A percentile compares a stretch with the other conserved stretches of the same genome.
Evolutionary conservation across 306 rosid species (phyloP).

Genomic region (Citrullus amarus): DNA sequence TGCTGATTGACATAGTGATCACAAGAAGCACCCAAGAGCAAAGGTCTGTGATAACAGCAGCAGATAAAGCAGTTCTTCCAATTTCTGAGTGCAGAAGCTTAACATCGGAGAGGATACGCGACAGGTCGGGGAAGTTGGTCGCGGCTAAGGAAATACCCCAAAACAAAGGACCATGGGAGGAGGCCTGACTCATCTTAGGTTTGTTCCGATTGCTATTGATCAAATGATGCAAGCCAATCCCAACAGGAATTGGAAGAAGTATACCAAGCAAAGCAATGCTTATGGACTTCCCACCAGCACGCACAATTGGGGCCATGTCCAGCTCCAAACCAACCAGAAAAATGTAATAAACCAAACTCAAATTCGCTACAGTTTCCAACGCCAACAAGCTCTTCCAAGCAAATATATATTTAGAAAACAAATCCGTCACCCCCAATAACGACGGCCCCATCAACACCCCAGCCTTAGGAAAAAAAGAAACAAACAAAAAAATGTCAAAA

Average conservation of each 20-base stretch:
- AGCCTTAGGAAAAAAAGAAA: slow-evolving; percentile 8
- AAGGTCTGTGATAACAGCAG: slow-evolving; percentile 28
- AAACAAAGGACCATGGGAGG: slow-evolving; percentile 11
- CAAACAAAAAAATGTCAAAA: background rate
- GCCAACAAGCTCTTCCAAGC: slow-evolving; percentile 7
- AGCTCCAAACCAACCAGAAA: slow-evolving; percentile 36
- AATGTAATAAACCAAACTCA: slow-evolving; percentile 26
- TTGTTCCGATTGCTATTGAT: background rate
- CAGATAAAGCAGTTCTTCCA: slow-evolving; percentile 25
- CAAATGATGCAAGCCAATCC: slow-evolving; percentile 11
- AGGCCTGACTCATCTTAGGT: background rate
- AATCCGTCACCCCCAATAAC: background rate
- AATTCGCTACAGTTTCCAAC: slow-evolving; percentile 18
- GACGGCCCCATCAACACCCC: slow-evolving; percentile 27
- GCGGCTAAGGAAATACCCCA: slow-evolving; percentile 26
- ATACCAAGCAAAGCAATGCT: slow-evolving; percentile 24
- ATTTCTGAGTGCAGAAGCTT: slow-evolving; percentile 33
- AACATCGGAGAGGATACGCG: slow-evolving; percentile 24
- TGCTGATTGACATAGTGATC: background rate
- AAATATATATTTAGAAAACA: background rate
- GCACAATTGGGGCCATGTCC: slow-evolving; percentile 17
- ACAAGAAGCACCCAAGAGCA: slow-evolving; percentile 28
- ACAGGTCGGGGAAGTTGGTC: slow-evolving; percentile 32
- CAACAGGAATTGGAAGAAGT: slow-evolving; percentile 12
- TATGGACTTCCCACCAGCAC: slow-evolving; percentile 17